A percentile compares a stretch with the other conserved stretches of the same genome.
phyloP scores from a whole-genome alignment of 75 land plant species.

The Cupressus sempervirens region DNA sequence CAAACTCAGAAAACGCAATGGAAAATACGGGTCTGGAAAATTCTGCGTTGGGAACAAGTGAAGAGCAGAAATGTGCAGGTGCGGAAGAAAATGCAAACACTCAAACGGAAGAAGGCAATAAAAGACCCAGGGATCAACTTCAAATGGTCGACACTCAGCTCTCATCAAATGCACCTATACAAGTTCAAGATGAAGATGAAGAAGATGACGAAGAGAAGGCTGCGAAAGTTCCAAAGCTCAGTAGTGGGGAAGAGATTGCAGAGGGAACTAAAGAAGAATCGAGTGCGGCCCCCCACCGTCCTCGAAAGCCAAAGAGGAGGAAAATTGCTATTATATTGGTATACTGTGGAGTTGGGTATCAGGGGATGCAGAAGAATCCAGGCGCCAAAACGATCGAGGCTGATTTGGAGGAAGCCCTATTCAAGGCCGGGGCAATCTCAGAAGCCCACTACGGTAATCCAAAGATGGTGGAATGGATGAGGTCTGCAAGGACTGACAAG shows the following conservation, averaged over 20 bases:
- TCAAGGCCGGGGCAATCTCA: conserved; percentile 70
- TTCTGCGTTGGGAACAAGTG: background rate
- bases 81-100: background rate
- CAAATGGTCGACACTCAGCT: background rate
- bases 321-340: conserved; percentile 76
- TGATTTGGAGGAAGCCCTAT: conserved; percentile 79
- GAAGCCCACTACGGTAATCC: conserved; percentile 49
- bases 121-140: conserved; percentile 4
- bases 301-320: conserved; percentile 58
- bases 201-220: conserved; percentile 5
- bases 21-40: background rate
- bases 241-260: conserved; percentile 1
- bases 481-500: conserved; percentile 94
- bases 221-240: conserved; percentile 4
- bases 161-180: background rate
- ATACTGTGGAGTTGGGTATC: conserved; percentile 88
- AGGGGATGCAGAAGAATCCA: conserved; percentile 90
- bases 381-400: conserved; percentile 88
- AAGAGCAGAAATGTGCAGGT: background rate
- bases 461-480: conserved; percentile 74
- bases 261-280: background rate
- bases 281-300: background rate
- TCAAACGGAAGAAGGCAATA: background rate
- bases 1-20: background rate
- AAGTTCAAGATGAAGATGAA: background rate